A percentile compares a stretch with the other conserved stretches of the same genome.
These are phyloP conservation scores for Protomyces inundatus DNA, from an alignment of 1,139 yeast species.

Conservation along the genomic window DNA sequence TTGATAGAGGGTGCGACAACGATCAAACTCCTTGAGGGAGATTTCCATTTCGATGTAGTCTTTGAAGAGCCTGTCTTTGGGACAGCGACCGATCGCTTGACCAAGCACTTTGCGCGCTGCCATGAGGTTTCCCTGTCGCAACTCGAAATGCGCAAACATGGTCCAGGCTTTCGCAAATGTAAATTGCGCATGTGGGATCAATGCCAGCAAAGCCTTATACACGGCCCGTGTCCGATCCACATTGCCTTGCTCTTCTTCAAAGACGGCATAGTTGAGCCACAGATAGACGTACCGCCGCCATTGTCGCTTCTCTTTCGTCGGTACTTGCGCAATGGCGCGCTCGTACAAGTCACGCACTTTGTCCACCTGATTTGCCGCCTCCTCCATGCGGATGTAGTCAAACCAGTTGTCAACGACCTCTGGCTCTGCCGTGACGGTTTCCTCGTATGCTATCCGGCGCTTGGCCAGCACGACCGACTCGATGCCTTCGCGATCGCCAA, in stretches of 20 bases:
- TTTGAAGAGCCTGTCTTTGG: slow-evolving; percentile 56
- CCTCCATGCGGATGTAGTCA: slow-evolving; percentile 53
- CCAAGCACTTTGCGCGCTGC: slow-evolving; percentile 70
- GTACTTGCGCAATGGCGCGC: slow-evolving; percentile 47
- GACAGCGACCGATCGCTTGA: slow-evolving; percentile 58
- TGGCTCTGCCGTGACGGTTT: slow-evolving; percentile 47
- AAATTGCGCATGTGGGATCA: slow-evolving; percentile 55
- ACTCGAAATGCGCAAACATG: slow-evolving; percentile 63
- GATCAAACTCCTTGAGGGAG: slow-evolving; percentile 63
- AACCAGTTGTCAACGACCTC: slow-evolving; percentile 77
- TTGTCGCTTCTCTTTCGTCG: slow-evolving; percentile 39
- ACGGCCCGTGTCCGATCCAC: slow-evolving; percentile 47
- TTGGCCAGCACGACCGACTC: slow-evolving; percentile 51
- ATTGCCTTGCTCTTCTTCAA: slow-evolving; percentile 52
- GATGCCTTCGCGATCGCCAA: slow-evolving; percentile 54
- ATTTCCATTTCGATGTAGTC: slow-evolving; percentile 55
- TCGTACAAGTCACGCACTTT: slow-evolving; percentile 44
- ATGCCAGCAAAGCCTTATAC: slow-evolving; percentile 49
- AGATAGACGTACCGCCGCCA: slow-evolving; percentile 70
- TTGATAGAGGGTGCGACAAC: slow-evolving; percentile 69
- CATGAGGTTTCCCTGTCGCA: slow-evolving; percentile 51
- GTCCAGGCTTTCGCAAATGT: slow-evolving; percentile 75
- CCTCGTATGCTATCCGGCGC: slow-evolving; percentile 54
- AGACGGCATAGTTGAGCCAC: slow-evolving; percentile 64
- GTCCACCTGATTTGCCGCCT: slow-evolving; percentile 38